Evolutionary conservation across 306 rosid species (phyloP), one percentile per base, ranked within the genome.

Genomic region (Morella rubra): DNA sequence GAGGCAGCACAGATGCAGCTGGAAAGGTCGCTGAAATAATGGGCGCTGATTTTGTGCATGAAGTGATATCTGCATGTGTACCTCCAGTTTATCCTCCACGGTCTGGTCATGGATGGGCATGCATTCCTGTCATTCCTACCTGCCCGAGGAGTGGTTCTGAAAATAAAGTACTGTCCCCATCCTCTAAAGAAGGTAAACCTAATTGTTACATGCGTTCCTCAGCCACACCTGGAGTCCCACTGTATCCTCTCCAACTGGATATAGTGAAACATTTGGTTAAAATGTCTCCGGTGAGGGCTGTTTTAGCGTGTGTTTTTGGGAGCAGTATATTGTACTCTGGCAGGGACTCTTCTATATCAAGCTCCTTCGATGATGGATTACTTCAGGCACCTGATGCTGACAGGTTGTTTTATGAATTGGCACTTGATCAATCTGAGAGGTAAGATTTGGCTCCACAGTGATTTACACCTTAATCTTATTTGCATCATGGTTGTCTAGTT

Each of bases 391-490:
- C 95, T 22, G 98, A 92, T 89, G 86, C 87, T 80, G 96, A 94
- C 73, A 81, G 83, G 54, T 79, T 94, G 86, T 94, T 94, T 87
- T 90, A 89, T 83, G 98, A 94, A 89, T 92, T 94, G 85, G 97
- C 98, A 78, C 93, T 94, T 76, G 98, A 94, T 90, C 98, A 94
- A 80, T 94, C 98, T 64, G 98, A 92, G 90, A 92, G 98, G 98
- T 94, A 81, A 73, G 50, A 44, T 73, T 13, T 72, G 42, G 61
- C 58, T 58, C 70, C 50, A 46, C 37, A 41, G 37, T 24, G 61
- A 12, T 65, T 65, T 65, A 14, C 71, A 42, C 19, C 64, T 71
- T 24, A 71, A 50, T 64, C 27, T 5, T 13, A 52, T 75, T 44
- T 79, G 19, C 73, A 46, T 51, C 44, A 72, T 74, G 81, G 62